phyloP scores from a whole-genome alignment of 495 filamentous ascomycete species.

The Penicillium mononematosum region DNA sequence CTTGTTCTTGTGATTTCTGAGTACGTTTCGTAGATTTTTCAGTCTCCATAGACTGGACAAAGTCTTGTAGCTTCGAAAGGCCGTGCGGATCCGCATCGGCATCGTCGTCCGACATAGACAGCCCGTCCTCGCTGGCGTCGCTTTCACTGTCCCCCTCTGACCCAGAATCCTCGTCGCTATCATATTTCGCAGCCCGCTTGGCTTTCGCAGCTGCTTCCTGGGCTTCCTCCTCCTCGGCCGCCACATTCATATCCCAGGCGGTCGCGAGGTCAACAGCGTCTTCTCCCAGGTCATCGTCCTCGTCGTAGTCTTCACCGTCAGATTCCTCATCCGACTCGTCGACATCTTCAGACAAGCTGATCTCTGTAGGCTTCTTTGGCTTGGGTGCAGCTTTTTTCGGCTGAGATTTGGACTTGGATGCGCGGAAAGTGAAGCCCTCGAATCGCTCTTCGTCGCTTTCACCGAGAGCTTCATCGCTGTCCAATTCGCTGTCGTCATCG shows the following conservation, averaged over 20 bases:
- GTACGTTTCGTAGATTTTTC: slow-evolving; percentile 31
- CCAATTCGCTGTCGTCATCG: slow-evolving; percentile 79
- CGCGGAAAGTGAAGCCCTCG: slow-evolving; percentile 70
- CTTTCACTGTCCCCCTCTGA: slow-evolving; percentile 45
- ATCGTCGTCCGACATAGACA: slow-evolving; percentile 60
- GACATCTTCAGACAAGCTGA: slow-evolving; percentile 59
- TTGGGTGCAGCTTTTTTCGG: slow-evolving; percentile 24
- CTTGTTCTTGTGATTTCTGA: slow-evolving; percentile 48
- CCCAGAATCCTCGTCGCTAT: slow-evolving; percentile 35
- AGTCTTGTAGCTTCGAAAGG: slow-evolving; percentile 62
- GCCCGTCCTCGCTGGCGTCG: slow-evolving; percentile 50
- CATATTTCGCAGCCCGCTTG: slow-evolving; percentile 33
- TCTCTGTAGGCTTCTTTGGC: slow-evolving; percentile 35
- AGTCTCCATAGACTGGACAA: slow-evolving; percentile 67
- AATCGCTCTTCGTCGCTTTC: slow-evolving; percentile 83
- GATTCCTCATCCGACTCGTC: slow-evolving; percentile 46
- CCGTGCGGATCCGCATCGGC: slow-evolving; percentile 54
- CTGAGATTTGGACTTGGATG: slow-evolving; percentile 47
- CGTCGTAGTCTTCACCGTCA: slow-evolving; percentile 49
- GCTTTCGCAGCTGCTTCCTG: slow-evolving; percentile 32
- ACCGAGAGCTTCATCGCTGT: slow-evolving; percentile 92
- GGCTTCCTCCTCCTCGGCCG: slow-evolving; percentile 46
- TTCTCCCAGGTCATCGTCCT: slow-evolving; percentile 66
- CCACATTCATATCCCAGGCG: slow-evolving; percentile 72
- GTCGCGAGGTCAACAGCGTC: slow-evolving; percentile 83